Evolutionary conservation across 2,329 filamentous ascomycete genomes (phyloP).

Genomic region (Apiospora hydei): DNA sequence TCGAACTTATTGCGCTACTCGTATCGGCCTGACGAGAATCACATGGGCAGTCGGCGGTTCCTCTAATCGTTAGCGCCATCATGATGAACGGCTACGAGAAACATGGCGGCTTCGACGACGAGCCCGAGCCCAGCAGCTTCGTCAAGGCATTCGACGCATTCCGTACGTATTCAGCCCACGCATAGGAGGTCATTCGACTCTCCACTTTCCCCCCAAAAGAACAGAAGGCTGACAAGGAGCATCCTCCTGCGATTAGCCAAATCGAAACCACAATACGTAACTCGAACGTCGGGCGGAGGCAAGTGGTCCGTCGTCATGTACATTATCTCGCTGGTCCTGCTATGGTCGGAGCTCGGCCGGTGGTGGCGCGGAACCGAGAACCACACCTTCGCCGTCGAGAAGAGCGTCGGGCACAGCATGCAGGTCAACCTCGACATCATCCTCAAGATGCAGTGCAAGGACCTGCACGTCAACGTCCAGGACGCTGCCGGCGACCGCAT

Average conservation of each 20-base stretch:
- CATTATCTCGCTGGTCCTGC: constrained; percentile 75
- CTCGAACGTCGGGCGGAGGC: constrained; percentile 83
- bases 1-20: neutral
- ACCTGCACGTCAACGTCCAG: constrained; percentile 96
- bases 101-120: constrained; percentile 74
- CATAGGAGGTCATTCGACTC: neutral
- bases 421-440: constrained; percentile 98
- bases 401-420: constrained; percentile 83
- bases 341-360: constrained; percentile 77
- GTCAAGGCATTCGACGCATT: constrained; percentile 96
- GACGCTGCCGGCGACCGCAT: constrained; percentile 94
- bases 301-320: constrained; percentile 91
- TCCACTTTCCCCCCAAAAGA: constrained; percentile 7
- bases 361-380: constrained; percentile 88
- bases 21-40: neutral
- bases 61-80: constrained; percentile 23
- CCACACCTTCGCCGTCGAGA: constrained; percentile 93
- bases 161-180: constrained; percentile 67
- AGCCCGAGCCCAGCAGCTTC: constrained; percentile 71
- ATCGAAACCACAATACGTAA: constrained; percentile 92
- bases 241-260: constrained; percentile 69
- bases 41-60: constrained; percentile 15
- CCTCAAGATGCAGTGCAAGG: constrained; percentile 83
- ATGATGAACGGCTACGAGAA: constrained; percentile 81
- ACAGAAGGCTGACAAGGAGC: neutral